Evolutionary conservation across 78 protist genomes (phyloP), one percentile per base, ranked within the genome.

Genomic region (Planoprotostelium fungivorum): DNA sequence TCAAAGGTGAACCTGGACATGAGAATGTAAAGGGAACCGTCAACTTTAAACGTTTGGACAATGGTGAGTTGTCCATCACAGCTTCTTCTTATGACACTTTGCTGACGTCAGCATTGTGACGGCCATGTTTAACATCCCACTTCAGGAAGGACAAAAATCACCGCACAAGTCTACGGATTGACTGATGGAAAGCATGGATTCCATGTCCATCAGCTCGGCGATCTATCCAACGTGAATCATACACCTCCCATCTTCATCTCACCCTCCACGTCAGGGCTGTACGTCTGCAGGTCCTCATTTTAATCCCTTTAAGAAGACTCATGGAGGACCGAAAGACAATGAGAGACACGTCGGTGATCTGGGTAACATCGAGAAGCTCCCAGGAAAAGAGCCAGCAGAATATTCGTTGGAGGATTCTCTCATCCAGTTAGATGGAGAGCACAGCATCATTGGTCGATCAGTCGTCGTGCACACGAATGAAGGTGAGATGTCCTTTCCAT

Each of bases 331-430:
- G 84, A 0, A 28, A 25, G 94, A 86, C 63, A 94, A 84, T 0
- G 93, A 89, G 84, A 91, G 96, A 37, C 96, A 92, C 63, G 94
- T 90, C 38, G 97, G 97, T 86, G 96, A 96, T 88, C 91, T 94
- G 34, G 97, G 97, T 90, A 96, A 95, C 93, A 90, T 96, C n/a
- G 1, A 1, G 9, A 0, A 86, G 0, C 34, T 85, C 34, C 94
- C 63, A 9, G 83, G 31, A 35, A 92, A 90, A 0, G 94, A 91
- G 37, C 29, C 29, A 1, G 91, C 94, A 86, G 89, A 86, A 84
- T 38, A 88, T 84, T 36, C 83, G 86, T 35, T 90, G 36, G 39
- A 85, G 83, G 97, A 95, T 93, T 35, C 86, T 38, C 84, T 90
- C 31, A 84, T 96, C 38, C 35, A 88, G 28, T 94, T 96, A 88